These are phyloP conservation scores for Coelastrella sp. DNA, from an alignment of 139 green algal genomes.

Conservation along the genomic window DNA sequence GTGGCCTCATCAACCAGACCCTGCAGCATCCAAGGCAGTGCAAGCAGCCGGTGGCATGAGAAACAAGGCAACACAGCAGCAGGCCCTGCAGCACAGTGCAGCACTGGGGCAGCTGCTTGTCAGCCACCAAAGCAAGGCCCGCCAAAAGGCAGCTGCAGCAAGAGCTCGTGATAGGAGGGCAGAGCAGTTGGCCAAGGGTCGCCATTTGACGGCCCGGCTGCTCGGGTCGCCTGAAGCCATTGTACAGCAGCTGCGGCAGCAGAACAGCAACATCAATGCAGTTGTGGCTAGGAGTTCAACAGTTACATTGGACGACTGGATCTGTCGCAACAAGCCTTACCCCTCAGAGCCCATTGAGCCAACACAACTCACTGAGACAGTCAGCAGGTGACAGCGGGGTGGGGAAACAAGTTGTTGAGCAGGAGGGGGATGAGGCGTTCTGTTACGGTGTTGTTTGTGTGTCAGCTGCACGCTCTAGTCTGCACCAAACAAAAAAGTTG, in stretches of 20 bases:
- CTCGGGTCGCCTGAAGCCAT: not conserved
- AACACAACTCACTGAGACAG: not conserved
- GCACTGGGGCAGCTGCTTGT: not conserved
- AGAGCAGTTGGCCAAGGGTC: not conserved
- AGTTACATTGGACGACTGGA: not conserved
- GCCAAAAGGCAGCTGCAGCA: not conserved
- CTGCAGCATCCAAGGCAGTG: conserved; percentile 17
- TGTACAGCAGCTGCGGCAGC: not conserved
- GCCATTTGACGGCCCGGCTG: not conserved
- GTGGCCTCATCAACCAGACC: conserved; percentile 20
- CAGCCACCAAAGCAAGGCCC: not conserved
- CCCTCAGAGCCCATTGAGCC: not conserved
- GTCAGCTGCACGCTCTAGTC: too few relatives aligned
- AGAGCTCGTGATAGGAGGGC: not conserved
- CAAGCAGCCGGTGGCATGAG: conserved; percentile 11
- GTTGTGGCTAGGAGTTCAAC: not conserved
- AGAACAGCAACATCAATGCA: not conserved
- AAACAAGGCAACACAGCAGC: not conserved
- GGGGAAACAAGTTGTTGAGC: too few relatives aligned
- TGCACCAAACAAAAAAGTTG: too few relatives aligned
- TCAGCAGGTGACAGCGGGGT: too few relatives aligned
- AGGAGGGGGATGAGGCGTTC: too few relatives aligned
- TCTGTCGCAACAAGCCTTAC: not conserved
- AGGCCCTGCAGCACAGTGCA: not conserved
- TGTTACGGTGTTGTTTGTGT: too few relatives aligned